Percentiles rank a stretch among this genome's conserved stretches.
These are phyloP conservation scores for Pichia sp. DNA, from an alignment of 1,139 yeast species.

Conservation along the genomic window DNA sequence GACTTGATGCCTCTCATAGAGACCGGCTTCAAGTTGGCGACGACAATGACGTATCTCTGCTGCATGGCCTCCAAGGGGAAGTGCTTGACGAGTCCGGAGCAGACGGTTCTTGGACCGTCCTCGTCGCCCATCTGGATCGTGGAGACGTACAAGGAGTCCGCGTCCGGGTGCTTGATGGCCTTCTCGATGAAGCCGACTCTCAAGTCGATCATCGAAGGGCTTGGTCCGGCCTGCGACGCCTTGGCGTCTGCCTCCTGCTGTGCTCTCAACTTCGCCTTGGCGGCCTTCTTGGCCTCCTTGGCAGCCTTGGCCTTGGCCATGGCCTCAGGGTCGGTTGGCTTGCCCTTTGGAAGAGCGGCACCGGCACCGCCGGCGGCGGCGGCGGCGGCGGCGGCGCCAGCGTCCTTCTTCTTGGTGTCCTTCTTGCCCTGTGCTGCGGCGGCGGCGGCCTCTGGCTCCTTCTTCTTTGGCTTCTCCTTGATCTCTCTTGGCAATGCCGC, in stretches of 20 bases:
- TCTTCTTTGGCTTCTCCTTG: slow-evolving; percentile 47
- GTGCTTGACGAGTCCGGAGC: slow-evolving; percentile 86
- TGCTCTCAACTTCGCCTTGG: slow-evolving; percentile 59
- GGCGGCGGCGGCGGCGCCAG: slow-evolving; percentile 7
- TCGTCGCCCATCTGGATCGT: slow-evolving; percentile 96
- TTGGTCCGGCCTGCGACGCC: slow-evolving; percentile 40
- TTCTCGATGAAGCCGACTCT: slow-evolving; percentile 96
- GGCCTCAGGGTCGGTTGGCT: slow-evolving; percentile 21
- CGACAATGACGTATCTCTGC: slow-evolving; percentile 72
- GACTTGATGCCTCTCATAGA: slow-evolving; percentile 95
- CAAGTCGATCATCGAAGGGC: slow-evolving; percentile 83
- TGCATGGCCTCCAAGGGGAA: slow-evolving; percentile 80
- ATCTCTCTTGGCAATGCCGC: slow-evolving; percentile 66
- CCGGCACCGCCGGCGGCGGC: background rate
- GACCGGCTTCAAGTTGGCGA: slow-evolving; percentile 86
- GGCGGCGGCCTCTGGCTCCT: slow-evolving; percentile 13
- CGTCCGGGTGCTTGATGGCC: slow-evolving; percentile 96
- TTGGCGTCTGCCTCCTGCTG: slow-evolving; percentile 35
- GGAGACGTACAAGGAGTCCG: slow-evolving; percentile 92
- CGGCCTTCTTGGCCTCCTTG: slow-evolving; percentile 56
- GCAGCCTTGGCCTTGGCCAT: slow-evolving; percentile 33
- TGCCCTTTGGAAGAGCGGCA: slow-evolving; percentile 17
- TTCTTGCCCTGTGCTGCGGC: slow-evolving; percentile 27
- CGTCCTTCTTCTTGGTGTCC: slow-evolving; percentile 37
- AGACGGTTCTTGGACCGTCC: slow-evolving; percentile 96